Evolutionary conservation across 495 filamentous ascomycete species (phyloP).

Genomic region (Pseudoneurospora amorphoporcata): DNA sequence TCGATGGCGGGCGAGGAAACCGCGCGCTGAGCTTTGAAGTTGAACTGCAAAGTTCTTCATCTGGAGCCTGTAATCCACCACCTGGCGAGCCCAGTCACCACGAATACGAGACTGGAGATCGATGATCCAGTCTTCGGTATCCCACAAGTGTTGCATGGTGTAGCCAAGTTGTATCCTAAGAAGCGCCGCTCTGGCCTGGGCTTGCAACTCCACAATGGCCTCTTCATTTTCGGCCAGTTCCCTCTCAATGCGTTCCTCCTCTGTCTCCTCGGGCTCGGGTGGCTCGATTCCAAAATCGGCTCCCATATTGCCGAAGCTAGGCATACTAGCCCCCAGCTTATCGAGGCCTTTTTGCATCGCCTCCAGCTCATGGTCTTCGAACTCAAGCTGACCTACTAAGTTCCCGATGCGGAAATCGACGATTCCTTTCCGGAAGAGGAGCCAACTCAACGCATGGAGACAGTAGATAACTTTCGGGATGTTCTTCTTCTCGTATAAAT

Average conservation of each 20-base stretch:
- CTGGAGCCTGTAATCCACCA: constrained; percentile 64
- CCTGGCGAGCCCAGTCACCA: constrained; percentile 58
- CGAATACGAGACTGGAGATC: constrained; percentile 77
- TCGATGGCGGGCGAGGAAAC: constrained; percentile 62
- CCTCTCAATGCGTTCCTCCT: constrained; percentile 80
- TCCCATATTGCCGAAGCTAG: constrained; percentile 93
- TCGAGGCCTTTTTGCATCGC: constrained; percentile 94
- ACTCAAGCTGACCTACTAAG: constrained; percentile 90
- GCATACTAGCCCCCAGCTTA: constrained; percentile 89
- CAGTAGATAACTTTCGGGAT: constrained; percentile 99
- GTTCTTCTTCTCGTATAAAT: constrained; percentile 99
- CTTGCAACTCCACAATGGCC: constrained; percentile 68
- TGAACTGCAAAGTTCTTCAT: constrained; percentile 67
- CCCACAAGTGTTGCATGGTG: constrained; percentile 85
- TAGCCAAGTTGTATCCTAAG: constrained; percentile 67
- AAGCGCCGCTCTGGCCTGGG: constrained; percentile 75
- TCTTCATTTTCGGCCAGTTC: constrained; percentile 68
- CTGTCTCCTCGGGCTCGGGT: constrained; percentile 64
- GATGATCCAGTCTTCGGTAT: constrained; percentile 64
- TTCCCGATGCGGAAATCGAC: constrained; percentile 97
- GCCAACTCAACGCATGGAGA: constrained; percentile 92
- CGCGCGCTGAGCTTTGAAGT: constrained; percentile 70
- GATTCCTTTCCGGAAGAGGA: constrained; percentile 88
- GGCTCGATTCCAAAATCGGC: constrained; percentile 81
- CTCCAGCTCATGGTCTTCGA: constrained; percentile 95